Evolutionary conservation across 768 basidiomycete genomes (phyloP), one percentile per base, ranked within the genome.

Genomic region (Steccherinum ochraceum): DNA sequence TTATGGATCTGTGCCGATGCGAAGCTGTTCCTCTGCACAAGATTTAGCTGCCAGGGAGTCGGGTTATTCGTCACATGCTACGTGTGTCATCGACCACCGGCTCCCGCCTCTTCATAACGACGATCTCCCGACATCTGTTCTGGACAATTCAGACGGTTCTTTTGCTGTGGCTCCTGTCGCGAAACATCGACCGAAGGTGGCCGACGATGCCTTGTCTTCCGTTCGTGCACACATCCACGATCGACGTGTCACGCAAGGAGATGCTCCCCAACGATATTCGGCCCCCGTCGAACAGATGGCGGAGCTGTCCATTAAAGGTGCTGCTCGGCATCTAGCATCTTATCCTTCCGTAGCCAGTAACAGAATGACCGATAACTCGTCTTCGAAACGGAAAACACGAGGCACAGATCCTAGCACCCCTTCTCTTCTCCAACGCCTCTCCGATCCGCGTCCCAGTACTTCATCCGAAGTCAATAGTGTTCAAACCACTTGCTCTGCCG

Each of bases 341-440:
- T n/a, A n/a, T n/a, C n/a, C n/a, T n/a, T n/a, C n/a, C n/a, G n/a
- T n/a, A n/a, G n/a, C n/a, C n/a, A n/a, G n/a, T n/a, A n/a, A n/a
- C n/a, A n/a, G n/a, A n/a, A n/a, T n/a, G n/a, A n/a, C n/a, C n/a
- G n/a, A n/a, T n/a, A n/a, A n/a, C n/a, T n/a, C n/a, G n/a, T n/a
- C n/a, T n/a, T n/a, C n/a, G n/a, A n/a, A n/a, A n/a, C n/a, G n/a
- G n/a, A n/a, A n/a, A n/a, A n/a, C n/a, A n/a, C n/a, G n/a, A n/a
- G n/a, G n/a, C n/a, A n/a, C n/a, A n/a, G n/a, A 35, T 16, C 30
- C 16, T 35, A 16, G 16, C 7, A 35, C 30, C 16, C 58, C 56
- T 10, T 59, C 63, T 20, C 56, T 68, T 47, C 56, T 65, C 3
- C 47, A 49, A 27, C 69, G 65, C 25, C 49, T 67, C 30, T 68